Base-by-base conservation (phyloP, 2,329 filamentous ascomycete species). In the Hymenoscyphus fructigenus region DNA sequence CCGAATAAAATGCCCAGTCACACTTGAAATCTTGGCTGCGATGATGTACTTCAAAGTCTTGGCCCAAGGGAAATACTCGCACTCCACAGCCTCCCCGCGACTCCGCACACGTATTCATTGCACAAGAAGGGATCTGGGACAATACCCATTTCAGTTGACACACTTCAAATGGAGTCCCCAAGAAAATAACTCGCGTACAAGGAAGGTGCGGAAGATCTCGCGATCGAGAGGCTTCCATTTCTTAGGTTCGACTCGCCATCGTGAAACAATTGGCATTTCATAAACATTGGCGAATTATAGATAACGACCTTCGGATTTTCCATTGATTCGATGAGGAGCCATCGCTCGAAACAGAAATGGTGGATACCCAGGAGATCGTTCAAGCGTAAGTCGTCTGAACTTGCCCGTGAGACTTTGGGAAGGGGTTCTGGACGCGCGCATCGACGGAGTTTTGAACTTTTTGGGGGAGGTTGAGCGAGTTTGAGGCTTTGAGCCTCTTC, bases 371-470 rank as follows among this genome's bases (percentile, higher is more conserved):
- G 34, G 34, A 38, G 36, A 38, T 38, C 14, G 15, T 23, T 53
- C 47, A 53, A 53, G 47, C 47, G 47, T 23, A 53, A 53, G 47
- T 53, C 47, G 47, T 53, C 47, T 53, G 47, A 53, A 53, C 47
- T 53, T 53, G 47, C 47, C 20, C 20, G 20, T 53, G 47, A 23
- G 47, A 53, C 23, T 20, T 10, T 50, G n/a, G n/a, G 44, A 23
- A 23, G n/a, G 47, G 20, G 47, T 1, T 12, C 26, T 53, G 20
- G 20, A 53, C 20, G n/a, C 47, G n/a, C n/a, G 44, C 17, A 7
- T 20, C 6, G 41, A 47, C 41, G 41, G 41, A 47, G 41, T 47
- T 38, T 38, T 17, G 36, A 36, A 36, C 34, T 36, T 36, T 36
- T 36, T 36, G 34, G 34, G 34, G 34, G 36, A 38, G 12, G 36